A percentile compares a stretch with the other conserved stretches of the same genome.
These are phyloP conservation scores for Mrakia frigida DNA, from an alignment of 768 basidiomycete species.

Conservation along the genomic window DNA sequence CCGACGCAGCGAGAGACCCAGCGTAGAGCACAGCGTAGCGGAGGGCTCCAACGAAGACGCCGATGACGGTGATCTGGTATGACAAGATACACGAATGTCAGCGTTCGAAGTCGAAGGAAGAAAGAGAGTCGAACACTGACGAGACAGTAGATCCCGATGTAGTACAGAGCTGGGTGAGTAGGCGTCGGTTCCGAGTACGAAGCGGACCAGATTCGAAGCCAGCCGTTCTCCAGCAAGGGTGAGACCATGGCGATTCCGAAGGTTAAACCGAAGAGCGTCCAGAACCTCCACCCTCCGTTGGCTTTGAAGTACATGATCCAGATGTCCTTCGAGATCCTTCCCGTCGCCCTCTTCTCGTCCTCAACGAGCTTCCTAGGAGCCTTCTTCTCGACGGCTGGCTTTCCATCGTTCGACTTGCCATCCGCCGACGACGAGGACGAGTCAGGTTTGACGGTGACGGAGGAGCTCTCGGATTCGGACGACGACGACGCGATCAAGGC, in stretches of 20 bases:
- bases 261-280: constrained; percentile 55
- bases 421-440: not conserved
- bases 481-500: not conserved
- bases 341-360: constrained; percentile 63
- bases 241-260: constrained; percentile 57
- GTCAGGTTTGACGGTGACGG: constrained; percentile 15
- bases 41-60: constrained; percentile 44
- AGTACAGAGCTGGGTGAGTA: constrained; percentile 52
- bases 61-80: constrained; percentile 65
- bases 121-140: constrained; percentile 37
- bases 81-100: constrained; percentile 15
- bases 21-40: constrained; percentile 57
- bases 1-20: constrained; percentile 78
- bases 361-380: constrained; percentile 76
- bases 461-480: constrained; percentile 10
- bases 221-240: constrained; percentile 64
- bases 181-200: constrained; percentile 44
- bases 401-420: constrained; percentile 1
- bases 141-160: constrained; percentile 65
- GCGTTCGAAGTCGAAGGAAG: too few relatives aligned
- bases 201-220: constrained; percentile 59
- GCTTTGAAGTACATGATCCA: constrained; percentile 57
- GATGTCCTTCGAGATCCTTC: constrained; percentile 61
- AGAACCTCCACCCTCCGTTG: constrained; percentile 38
- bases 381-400: constrained; percentile 45